Percentiles rank a stretch among this genome's conserved stretches.
phyloP scores from a whole-genome alignment of 2,329 filamentous ascomycete species.

The Xylaria sp. region DNA sequence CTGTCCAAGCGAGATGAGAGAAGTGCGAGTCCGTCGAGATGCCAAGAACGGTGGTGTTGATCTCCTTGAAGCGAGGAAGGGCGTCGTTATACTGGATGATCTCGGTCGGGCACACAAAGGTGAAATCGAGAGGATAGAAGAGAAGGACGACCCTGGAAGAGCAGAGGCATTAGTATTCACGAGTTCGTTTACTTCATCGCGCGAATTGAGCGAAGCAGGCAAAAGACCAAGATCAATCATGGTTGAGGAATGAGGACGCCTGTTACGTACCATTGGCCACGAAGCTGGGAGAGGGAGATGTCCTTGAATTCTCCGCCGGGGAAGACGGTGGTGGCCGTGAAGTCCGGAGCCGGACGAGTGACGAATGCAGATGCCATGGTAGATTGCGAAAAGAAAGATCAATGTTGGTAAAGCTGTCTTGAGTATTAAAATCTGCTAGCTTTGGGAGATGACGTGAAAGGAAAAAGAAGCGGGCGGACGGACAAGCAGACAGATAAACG shows the following conservation, averaged over 20 bases:
- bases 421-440: not conserved
- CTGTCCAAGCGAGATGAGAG: constrained; percentile 67
- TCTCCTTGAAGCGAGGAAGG: constrained; percentile 67
- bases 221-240: not conserved
- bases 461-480: not conserved
- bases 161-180: constrained; percentile 11
- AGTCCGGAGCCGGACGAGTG: constrained; percentile 60
- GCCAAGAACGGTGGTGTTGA: constrained; percentile 70
- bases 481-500: not conserved
- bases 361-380: constrained; percentile 60
- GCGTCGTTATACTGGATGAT: constrained; percentile 73
- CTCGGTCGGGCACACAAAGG: constrained; percentile 74
- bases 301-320: constrained; percentile 61
- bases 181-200: not conserved
- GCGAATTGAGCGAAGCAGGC: not conserved
- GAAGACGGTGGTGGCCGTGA: constrained; percentile 62
- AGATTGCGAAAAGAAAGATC: constrained; percentile 14
- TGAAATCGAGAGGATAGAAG: constrained; percentile 76
- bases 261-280: constrained; percentile 58
- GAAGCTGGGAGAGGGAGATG: constrained; percentile 57
- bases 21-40: constrained; percentile 71
- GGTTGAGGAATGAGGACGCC: constrained; percentile 26
- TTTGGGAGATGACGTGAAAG: not conserved
- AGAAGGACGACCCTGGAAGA: constrained; percentile 67
- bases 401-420: not conserved